A percentile compares a stretch with the other conserved stretches of the same genome.
These are phyloP conservation scores for Wickerhamomyces kurtzmanii DNA, from an alignment of 805 yeast genomes.

Conservation along the genomic window DNA sequence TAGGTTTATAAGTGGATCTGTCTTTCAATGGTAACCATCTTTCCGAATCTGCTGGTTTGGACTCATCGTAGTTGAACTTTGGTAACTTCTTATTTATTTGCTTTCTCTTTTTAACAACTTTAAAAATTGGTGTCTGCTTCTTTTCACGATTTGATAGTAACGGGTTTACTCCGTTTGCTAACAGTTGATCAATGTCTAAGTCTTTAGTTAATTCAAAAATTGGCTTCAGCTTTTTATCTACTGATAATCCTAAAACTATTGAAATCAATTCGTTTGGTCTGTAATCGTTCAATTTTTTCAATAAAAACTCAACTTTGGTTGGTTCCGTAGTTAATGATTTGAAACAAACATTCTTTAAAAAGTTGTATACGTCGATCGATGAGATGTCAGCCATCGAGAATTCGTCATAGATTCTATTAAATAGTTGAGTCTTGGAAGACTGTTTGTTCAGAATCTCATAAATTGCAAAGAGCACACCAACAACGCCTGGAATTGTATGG, in stretches of 20 bases:
- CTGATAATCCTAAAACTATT: constrained; percentile 17
- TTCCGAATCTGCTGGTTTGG: constrained; percentile 46
- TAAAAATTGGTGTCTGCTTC: constrained; percentile 5
- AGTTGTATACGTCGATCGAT: constrained; percentile 15
- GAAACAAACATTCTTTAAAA: constrained; percentile 23
- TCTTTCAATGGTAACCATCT: constrained; percentile 91
- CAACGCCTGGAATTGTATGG: constrained; percentile 32
- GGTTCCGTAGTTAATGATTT: constrained; percentile 19
- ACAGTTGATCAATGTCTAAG: constrained; percentile 21
- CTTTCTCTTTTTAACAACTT: constrained; percentile 19
- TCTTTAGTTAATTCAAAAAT: constrained; percentile 17
- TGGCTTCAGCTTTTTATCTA: constrained; percentile 15
- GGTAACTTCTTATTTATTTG: constrained; percentile 25
- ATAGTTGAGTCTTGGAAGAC: constrained; percentile 20
- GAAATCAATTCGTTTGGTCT: constrained; percentile 16
- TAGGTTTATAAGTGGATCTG: constrained; percentile 74
- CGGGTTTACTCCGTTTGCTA: constrained; percentile 11
- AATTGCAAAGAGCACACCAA: constrained; percentile 37
- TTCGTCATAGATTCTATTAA: constrained; percentile 19
- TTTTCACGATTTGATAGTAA: constrained; percentile 9
- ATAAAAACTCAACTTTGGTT: constrained; percentile 4
- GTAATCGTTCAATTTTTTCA: constrained; percentile 17
- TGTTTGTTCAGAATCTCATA: constrained; percentile 35
- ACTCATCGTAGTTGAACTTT: constrained; percentile 29
- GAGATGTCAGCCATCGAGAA: constrained; percentile 5